Percentiles rank a stretch among this genome's conserved stretches.
Conservation (phyloP, 768 basidiomycete species). For the Daedaleopsis sinensis region DNA sequence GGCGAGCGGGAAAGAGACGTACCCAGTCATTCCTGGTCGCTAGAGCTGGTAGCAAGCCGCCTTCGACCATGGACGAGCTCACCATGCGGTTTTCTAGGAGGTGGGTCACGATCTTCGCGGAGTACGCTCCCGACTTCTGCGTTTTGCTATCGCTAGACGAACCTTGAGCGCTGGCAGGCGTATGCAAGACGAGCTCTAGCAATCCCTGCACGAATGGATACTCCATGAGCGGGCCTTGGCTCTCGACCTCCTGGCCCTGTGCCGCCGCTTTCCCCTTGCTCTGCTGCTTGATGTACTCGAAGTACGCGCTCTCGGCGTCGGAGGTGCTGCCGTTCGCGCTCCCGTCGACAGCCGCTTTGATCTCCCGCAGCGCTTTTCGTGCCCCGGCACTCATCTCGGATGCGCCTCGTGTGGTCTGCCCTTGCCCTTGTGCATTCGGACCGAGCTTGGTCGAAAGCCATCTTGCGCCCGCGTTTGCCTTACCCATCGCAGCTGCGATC, state of each 20-base stretch:
- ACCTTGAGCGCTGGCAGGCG: slow-evolving; percentile 30
- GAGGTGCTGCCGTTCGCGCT: slow-evolving; percentile 24
- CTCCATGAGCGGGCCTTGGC: slow-evolving; percentile 22
- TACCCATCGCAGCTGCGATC: slow-evolving; percentile 65
- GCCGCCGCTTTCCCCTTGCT: slow-evolving; percentile 4
- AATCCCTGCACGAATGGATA: slow-evolving; percentile 65
- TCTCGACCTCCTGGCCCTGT: not conserved
- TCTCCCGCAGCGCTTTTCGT: slow-evolving; percentile 38
- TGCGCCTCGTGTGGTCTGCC: not conserved
- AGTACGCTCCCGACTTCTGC: slow-evolving; percentile 40
- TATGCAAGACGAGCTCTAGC: slow-evolving; percentile 52
- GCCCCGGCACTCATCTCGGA: slow-evolving; percentile 26
- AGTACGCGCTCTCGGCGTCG: slow-evolving; percentile 61
- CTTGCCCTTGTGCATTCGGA: slow-evolving; percentile 6
- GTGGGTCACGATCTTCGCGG: slow-evolving; percentile 56
- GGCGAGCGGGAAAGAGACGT: slow-evolving; percentile 19
- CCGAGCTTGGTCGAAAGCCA: slow-evolving; percentile 45
- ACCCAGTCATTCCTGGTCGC: slow-evolving; percentile 71
- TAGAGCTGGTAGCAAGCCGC: slow-evolving; percentile 58
- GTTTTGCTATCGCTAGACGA: slow-evolving; percentile 23
- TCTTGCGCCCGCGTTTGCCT: slow-evolving; percentile 41
- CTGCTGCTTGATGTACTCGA: slow-evolving; percentile 55
- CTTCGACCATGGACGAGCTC: slow-evolving; percentile 62
- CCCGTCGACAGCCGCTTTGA: slow-evolving; percentile 50
- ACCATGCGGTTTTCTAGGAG: slow-evolving; percentile 62